Base-by-base conservation (phyloP, 768 basidiomycete genomes). In the Omphalotus guepiniiformis region DNA sequence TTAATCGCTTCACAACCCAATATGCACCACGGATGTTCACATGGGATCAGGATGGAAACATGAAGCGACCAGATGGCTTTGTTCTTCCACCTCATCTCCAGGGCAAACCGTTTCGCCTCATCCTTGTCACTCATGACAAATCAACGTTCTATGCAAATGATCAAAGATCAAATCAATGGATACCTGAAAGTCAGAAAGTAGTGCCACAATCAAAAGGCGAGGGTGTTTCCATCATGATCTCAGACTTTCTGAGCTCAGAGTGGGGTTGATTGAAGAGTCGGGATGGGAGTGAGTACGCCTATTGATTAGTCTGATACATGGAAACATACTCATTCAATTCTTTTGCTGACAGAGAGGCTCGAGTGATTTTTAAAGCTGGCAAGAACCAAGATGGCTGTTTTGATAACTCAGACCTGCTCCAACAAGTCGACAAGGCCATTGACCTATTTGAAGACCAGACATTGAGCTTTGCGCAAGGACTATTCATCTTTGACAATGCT, bases 81-180 rank as follows among this genome's bases (percentile, higher is more conserved):
- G 48, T 56, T 21, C 59, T 65, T 26, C 44, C 50, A 15, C 38
- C 37, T 8, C 32, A 44, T n/a, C 36, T 22, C 21, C 47, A 37
- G 37, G 49, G 48, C 23, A 35, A 41, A 5, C 49, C 25, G 15
- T 58, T 58, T 37, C 42, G 39, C 22, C 42, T 56, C 19, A 39
- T 55, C 22, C 49, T 57, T 42, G 48, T 54, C 50, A 53, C 54
- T 32, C 56, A 62, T 48, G 51, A 61, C 46, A 58, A 66, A 46
- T 62, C 59, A 13, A 64, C 60, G 21, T 68, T 63, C 44, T 63
- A 60, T 50, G 54, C 55, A 16, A 56, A 65, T 54, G 62, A 67
- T 42, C 52, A 54, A 2, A 32, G 50, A 2, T 54, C 55, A n/a
- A 38, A 21, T 8, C 29, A 42, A 6, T 67, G 63, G 64, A 48